Evolutionary conservation across 2,329 filamentous ascomycete genomes (phyloP).

Genomic region (Fusarium sp.): DNA sequence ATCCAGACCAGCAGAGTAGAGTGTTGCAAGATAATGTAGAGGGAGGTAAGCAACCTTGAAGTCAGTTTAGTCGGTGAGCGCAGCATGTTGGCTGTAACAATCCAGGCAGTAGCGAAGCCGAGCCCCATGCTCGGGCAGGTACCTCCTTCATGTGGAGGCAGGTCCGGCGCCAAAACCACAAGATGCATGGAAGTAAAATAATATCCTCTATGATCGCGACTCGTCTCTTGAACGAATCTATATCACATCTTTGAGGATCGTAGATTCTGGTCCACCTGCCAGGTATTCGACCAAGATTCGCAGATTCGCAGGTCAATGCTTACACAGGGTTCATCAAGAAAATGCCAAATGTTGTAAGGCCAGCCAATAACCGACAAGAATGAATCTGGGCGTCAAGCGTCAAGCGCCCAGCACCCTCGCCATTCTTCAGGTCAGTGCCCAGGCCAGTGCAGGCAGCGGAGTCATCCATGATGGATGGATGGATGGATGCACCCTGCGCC

Average conservation of each 20-base stretch:
- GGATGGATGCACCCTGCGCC: not conserved
- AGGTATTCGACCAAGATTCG: not conserved
- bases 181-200: not conserved
- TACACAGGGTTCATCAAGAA: slow-evolving; percentile 24
- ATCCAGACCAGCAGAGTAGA: not conserved
- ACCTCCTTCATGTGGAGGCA: not conserved
- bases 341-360: slow-evolving; percentile 36
- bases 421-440: not conserved
- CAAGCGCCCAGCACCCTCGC: not conserved
- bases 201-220: not conserved
- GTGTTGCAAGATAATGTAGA: not conserved
- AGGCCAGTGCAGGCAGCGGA: not conserved
- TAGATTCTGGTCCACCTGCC: not conserved
- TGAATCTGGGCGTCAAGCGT: slow-evolving; percentile 17
- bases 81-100: not conserved
- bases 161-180: not conserved
- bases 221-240: not conserved
- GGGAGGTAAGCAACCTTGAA: not conserved
- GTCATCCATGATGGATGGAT: not conserved
- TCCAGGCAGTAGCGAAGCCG: not conserved
- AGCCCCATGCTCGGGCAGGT: not conserved
- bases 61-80: slow-evolving; percentile 5
- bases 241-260: not conserved
- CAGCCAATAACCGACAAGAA: slow-evolving; percentile 28
- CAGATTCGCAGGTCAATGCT: not conserved